Evolutionary conservation across 352 stramenopile genomes (phyloP).

Genomic region (Phytophthora capsici): DNA sequence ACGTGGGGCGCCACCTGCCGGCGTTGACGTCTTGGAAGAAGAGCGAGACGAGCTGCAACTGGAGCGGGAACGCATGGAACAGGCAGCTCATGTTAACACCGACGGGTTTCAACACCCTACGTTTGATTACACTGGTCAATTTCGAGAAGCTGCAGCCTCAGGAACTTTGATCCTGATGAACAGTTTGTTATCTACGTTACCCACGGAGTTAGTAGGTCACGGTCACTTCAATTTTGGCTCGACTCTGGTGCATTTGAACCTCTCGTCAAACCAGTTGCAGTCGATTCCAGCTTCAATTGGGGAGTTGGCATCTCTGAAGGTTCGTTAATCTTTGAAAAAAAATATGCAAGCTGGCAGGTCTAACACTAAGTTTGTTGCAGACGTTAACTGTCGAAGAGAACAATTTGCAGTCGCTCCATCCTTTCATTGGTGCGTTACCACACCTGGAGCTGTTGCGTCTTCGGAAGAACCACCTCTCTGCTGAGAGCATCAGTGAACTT

Average conservation of each 20-base stretch:
- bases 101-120: conserved; percentile 13
- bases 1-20: conserved; percentile 57
- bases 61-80: conserved; percentile 30
- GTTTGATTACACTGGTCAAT: conserved; percentile 40
- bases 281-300: conserved; percentile 52
- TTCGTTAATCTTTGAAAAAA: conserved; percentile 9
- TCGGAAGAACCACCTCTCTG: conserved; percentile 76
- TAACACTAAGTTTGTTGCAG: conserved; percentile 33
- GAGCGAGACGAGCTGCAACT: conserved; percentile 67
- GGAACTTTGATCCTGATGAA: conserved; percentile 57
- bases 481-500: conserved; percentile 50
- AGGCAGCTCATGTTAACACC: conserved; percentile 4
- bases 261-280: conserved; percentile 72
- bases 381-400: conserved; percentile 80
- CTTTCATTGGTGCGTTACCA: conserved; percentile 48
- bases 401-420: conserved; percentile 51
- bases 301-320: conserved; percentile 53
- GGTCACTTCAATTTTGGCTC: conserved; percentile 49
- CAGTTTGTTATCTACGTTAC: conserved; percentile 38
- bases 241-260: conserved; percentile 66
- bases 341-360: not conserved
- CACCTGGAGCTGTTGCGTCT: conserved; percentile 67
- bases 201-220: conserved; percentile 30
- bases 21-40: conserved; percentile 69
- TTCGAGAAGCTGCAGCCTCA: conserved; percentile 65